Evolutionary conservation across 2,329 filamentous ascomycete genomes (phyloP).

Genomic region (Xylariaceae sp.): DNA sequence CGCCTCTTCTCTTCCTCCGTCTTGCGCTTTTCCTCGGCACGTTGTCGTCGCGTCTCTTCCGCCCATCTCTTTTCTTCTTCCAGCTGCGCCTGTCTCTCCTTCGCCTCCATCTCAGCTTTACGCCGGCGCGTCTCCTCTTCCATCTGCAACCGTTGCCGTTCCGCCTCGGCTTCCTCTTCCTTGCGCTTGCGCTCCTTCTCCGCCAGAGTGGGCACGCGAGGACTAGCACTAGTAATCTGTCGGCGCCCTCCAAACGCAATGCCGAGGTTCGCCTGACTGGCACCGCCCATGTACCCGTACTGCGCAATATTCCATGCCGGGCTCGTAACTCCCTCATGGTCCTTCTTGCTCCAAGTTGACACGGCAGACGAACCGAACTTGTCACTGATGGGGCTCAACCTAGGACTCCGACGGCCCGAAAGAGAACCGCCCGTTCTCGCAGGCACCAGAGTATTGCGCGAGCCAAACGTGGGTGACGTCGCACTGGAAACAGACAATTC

Average conservation of each 20-base stretch:
- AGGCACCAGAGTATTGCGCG: constrained; percentile 39
- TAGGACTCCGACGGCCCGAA: constrained; percentile 56
- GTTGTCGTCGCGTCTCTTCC: constrained; percentile 54
- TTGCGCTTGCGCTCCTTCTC: constrained; percentile 72
- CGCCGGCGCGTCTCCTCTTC: constrained; percentile 48
- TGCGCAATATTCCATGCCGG: constrained; percentile 98
- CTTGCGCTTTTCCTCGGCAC: constrained; percentile 57
- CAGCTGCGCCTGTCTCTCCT: constrained; percentile 56
- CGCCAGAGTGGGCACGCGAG: constrained; percentile 70
- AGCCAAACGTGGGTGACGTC: constrained; percentile 46
- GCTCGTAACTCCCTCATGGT: constrained; percentile 71
- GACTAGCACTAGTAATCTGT: constrained; percentile 82
- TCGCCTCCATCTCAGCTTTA: constrained; percentile 45
- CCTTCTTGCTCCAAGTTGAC: constrained; percentile 85
- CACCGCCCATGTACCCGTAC: constrained; percentile 97
- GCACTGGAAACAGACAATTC: constrained; percentile 55
- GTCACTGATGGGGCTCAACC: constrained; percentile 54
- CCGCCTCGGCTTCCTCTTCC: constrained; percentile 54
- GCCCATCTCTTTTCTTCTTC: constrained; percentile 65
- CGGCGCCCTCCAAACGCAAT: constrained; percentile 86
- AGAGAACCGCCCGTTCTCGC: constrained; percentile 49
- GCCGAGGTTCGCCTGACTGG: constrained; percentile 90
- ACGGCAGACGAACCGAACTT: constrained; percentile 53
- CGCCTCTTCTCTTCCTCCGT: constrained; percentile 63
- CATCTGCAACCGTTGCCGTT: constrained; percentile 50